Evolutionary conservation across 2,329 filamentous ascomycete genomes (phyloP).

Genomic region (Cercospora sp.): DNA sequence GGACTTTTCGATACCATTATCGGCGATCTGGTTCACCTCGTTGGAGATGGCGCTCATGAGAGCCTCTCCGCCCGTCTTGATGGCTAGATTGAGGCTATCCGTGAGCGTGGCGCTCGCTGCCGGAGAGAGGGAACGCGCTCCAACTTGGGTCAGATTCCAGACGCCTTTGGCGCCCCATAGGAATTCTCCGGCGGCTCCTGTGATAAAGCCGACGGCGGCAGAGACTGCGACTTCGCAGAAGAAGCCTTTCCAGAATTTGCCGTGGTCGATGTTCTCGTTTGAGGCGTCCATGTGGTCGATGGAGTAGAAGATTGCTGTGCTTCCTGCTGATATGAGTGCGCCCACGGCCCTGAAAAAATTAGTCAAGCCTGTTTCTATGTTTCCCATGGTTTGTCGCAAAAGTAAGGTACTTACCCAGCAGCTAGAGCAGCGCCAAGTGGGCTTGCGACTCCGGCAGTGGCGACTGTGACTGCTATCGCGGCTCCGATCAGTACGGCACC

Average conservation of each 20-base stretch:
- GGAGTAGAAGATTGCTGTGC: background rate
- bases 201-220: background rate
- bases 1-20: background rate
- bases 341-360: background rate
- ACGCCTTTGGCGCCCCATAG: background rate
- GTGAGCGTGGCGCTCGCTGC: background rate
- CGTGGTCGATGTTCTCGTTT: background rate
- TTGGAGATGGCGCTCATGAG: background rate
- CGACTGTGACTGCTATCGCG: background rate
- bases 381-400: no score
- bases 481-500: background rate
- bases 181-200: background rate
- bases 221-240: background rate
- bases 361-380: background rate
- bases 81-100: background rate
- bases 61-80: background rate
- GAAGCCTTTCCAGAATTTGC: background rate
- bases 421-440: background rate
- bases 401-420: background rate
- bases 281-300: background rate
- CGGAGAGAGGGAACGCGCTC: background rate
- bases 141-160: background rate
- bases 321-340: background rate
- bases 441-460: background rate
- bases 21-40: background rate